Evolutionary conservation across 2,329 filamentous ascomycete genomes (phyloP).

Genomic region (Diaporthe aspalathi): DNA sequence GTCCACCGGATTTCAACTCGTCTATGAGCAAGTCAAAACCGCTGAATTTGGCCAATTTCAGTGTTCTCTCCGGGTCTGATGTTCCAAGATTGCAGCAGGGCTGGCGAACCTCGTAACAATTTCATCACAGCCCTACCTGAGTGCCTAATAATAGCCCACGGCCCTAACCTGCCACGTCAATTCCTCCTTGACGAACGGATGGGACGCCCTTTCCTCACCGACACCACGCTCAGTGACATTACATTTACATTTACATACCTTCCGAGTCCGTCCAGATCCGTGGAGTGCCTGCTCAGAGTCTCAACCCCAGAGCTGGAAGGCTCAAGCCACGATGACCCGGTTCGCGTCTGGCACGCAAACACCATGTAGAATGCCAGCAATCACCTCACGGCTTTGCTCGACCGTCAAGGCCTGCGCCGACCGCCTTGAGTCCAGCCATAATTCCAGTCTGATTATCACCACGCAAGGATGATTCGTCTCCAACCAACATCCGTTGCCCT

Average conservation of each 20-base stretch:
- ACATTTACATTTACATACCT: background rate
- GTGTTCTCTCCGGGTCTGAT: conserved; percentile 1
- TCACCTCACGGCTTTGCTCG: background rate
- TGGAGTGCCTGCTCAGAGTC: background rate
- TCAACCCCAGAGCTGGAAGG: background rate
- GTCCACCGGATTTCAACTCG: background rate
- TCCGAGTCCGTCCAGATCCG: background rate
- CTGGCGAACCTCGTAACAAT: background rate
- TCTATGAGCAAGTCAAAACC: background rate
- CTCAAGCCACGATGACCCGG: background rate
- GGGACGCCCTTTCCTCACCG: background rate
- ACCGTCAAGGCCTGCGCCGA: background rate
- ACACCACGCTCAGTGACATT: background rate
- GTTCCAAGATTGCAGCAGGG: background rate
- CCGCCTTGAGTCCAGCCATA: no score
- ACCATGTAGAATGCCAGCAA: background rate
- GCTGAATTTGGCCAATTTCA: conserved; percentile 11
- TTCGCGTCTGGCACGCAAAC: background rate
- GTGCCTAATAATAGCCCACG: conserved; percentile 10
- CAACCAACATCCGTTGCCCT: conserved; percentile 53
- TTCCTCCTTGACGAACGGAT: background rate
- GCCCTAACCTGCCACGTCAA: background rate
- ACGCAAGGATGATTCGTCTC: conserved; percentile 54
- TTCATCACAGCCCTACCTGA: background rate
- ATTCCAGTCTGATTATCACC: background rate